Evolutionary conservation across 2,329 filamentous ascomycete genomes (phyloP).

Genomic region (Nigrospora oryzae): DNA sequence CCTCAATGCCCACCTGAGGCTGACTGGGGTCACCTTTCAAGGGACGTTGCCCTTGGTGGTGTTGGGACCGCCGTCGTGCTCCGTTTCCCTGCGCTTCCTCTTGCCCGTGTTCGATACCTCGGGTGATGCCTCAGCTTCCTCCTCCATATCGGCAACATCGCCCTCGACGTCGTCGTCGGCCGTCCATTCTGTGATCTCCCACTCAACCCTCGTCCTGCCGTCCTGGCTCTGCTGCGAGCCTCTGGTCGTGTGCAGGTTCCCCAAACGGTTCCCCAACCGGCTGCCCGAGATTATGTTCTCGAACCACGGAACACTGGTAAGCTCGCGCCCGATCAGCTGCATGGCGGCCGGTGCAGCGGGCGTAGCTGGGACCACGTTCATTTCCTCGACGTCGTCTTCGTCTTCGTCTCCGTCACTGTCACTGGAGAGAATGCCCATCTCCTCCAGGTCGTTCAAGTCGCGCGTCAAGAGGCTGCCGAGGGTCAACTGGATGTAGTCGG

Average conservation of each 20-base stretch:
- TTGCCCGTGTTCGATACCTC: slow-evolving; percentile 34
- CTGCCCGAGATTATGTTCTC: slow-evolving; percentile 74
- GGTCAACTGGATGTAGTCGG: slow-evolving; percentile 72
- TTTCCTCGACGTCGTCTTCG: slow-evolving; percentile 3
- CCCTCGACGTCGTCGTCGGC: slow-evolving; percentile 36
- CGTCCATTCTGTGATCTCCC: slow-evolving; percentile 75
- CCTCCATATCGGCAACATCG: slow-evolving; percentile 16
- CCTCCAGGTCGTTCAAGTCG: slow-evolving; percentile 65
- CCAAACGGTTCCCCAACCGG: slow-evolving; percentile 58
- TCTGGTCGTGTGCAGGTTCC: slow-evolving; percentile 55
- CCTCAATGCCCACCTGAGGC: no score
- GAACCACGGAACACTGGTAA: slow-evolving; percentile 77
- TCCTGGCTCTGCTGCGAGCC: slow-evolving; percentile 47
- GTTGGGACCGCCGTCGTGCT: slow-evolving; percentile 12
- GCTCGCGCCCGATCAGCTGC: slow-evolving; percentile 38
- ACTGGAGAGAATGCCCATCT: slow-evolving; percentile 62
- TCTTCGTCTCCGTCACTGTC: slow-evolving; percentile 16
- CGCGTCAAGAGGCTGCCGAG: slow-evolving; percentile 67
- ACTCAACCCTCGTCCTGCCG: slow-evolving; percentile 62
- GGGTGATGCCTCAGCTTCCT: slow-evolving; percentile 20
- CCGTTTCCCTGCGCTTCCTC: slow-evolving; percentile 41
- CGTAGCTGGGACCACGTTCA: slow-evolving; percentile 13
- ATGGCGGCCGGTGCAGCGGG: slow-evolving; percentile 11
- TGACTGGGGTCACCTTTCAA: not conserved
- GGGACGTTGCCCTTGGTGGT: slow-evolving; percentile 1